These are phyloP conservation scores for Trichoderma sp. DNA, from an alignment of 2,329 filamentous ascomycete species.

Conservation along the genomic window DNA sequence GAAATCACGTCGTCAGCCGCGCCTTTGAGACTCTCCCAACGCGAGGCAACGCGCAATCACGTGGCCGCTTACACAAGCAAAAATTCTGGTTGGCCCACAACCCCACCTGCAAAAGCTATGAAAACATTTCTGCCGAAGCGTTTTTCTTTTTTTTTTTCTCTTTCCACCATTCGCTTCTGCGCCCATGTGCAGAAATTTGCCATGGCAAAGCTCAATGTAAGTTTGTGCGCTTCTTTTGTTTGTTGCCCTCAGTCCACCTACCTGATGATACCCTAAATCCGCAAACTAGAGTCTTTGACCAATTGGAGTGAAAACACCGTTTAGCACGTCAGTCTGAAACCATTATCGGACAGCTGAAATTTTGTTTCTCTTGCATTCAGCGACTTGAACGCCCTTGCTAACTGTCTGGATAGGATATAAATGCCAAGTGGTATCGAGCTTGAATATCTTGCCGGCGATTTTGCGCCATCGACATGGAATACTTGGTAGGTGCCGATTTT, in stretches of 20 bases:
- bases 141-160: constrained; percentile 6
- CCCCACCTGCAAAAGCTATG: constrained; percentile 24
- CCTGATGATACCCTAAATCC: constrained; percentile 82
- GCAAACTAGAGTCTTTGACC: constrained; percentile 99
- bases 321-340: constrained; percentile 92
- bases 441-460: background rate
- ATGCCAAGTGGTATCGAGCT: constrained; percentile 21
- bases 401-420: constrained; percentile 20
- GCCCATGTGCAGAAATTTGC: constrained; percentile 13
- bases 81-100: constrained; percentile 17
- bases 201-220: constrained; percentile 20
- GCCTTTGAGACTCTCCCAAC: background rate
- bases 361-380: constrained; percentile 15
- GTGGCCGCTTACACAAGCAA: constrained; percentile 29
- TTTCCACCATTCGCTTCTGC: background rate
- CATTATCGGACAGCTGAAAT: constrained; percentile 26
- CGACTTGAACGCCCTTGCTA: constrained; percentile 25
- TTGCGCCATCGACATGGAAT: background rate
- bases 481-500: constrained; percentile 36
- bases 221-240: constrained; percentile 3
- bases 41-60: constrained; percentile 30
- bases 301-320: constrained; percentile 71
- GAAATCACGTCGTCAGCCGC: background rate
- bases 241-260: constrained; percentile 27
- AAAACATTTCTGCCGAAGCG: constrained; percentile 17